Evolutionary conservation across 2,329 filamentous ascomycete species (phyloP), one percentile per base, ranked within the genome.

Genomic region (Coniella lustricola): DNA sequence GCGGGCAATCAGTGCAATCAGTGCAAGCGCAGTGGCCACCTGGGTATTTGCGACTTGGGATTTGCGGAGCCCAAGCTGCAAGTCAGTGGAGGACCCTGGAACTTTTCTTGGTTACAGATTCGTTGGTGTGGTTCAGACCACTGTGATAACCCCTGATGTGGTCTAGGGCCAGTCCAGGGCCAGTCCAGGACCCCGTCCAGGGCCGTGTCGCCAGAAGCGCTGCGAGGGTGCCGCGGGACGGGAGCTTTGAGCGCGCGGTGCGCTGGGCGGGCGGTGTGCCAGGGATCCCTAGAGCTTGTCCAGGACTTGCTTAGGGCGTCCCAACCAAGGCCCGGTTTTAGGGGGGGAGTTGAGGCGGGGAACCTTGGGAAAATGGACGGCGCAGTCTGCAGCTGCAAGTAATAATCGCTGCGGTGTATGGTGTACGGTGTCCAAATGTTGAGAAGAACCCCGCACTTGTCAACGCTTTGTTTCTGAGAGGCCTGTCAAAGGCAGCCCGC

Each of bases 61-160:
- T 16, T 25, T 41, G 38, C 38, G 32, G 40, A 42, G 32, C 21
- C 40, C 25, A 18, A 42, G 40, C 40, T 42, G 40, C 29, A 33
- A 33, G 40, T 32, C 40, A 20, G 40, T 42, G 40, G 40, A 42
- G 40, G 40, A 42, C 25, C 40, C 40, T 42, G 22, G 40, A 42
- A 33, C 16, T 33, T 42, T 42, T 42, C 39, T 20, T 33, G 39
- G 39, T 42, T 42, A 31, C 25, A 20, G 17, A 29, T 32, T 33
- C 29, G 17, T 17, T 16, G 40, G 40, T 3, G 40, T 17, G 29
- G 25, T 42, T 32, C 16, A 16, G 22, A 41, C 16, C 40, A 42
- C 25, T 42, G n/a, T n/a, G 17, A 13, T 5, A 32, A 42, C 40
- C 40, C 40, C 40, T 42, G 40, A 42, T 42, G 16, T 32, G 29